Base-by-base conservation (phyloP, 108 stramenopile species). In the Stephanodiscus minutulus region DNA sequence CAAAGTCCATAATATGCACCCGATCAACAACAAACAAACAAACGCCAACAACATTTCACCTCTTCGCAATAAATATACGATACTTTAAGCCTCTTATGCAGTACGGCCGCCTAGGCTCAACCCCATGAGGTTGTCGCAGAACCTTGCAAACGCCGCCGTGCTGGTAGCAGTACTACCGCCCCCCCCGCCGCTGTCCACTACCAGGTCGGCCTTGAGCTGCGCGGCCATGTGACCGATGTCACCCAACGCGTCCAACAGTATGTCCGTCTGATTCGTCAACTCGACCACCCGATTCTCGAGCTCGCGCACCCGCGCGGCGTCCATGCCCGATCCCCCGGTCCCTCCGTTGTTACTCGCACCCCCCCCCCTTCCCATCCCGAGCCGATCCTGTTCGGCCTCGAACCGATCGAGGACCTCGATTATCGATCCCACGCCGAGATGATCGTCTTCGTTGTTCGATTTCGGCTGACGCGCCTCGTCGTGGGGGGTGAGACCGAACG, bases 401-500 rank as follows among this genome's bases (percentile, higher is more conserved):
- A 92, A 91, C 63, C 89, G 88, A 59, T 89, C 86, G 15, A 95
- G 67, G 10, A 89, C 85, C 41, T 88, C 83, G 31, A 90, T 85
- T 58, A 92, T 87, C 31, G 88, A 74, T 3, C 87, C 88, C 85
- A 89, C 87, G 58, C 87, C 87, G 28, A 74, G 54, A 18, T n/a
- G n/a, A n/a, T n/a, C n/a, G n/a, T n/a, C n/a, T n/a, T 15, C 43
- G 2, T 2, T 11, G 21, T 85, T 69, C 57, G 86, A 82, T 13
- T 91, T 83, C 22, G 87, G 56, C 11, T 88, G 83, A 54, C 76
- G 66, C 0, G 88, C 91, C 72, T 92, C 91, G 25, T 88, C 94
- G 21, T 89, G 75, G 11, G 94, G 94, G 29, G 94, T 95, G 57
- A 87, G 81, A 39, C 94, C 94, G 66, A 95, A 92, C 10, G 90